Base-by-base conservation (phyloP, 805 yeast species). In the Tetrapisispora taiwanensis region DNA sequence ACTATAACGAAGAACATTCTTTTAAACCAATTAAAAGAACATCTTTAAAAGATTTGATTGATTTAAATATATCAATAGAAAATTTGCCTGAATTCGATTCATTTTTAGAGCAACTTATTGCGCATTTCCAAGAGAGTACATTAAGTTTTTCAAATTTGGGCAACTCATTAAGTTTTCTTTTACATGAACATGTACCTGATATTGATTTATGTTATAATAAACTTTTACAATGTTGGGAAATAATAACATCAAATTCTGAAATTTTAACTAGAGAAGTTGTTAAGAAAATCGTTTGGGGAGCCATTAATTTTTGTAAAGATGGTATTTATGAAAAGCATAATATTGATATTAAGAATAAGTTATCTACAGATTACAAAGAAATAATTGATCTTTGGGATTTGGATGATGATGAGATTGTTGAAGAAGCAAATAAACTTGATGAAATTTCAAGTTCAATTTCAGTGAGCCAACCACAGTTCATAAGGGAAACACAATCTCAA, bases 221-320 rank as follows among this genome's bases (percentile, higher is more conserved):
- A 39, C 34, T 61, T 15, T 42, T 55, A 20, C 59, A 58, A 48
- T 57, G 63, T 42, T 61, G 65, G 66, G 57, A 49, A 27, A 43
- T 49, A 6, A 49, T 52, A 1, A 41, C 51, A 3, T 22, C 45
- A 3, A 40, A 51, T 27, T 48, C 62, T 6, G 56, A 52, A 22
- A 12, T 17, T 8, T 26, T 52, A 7, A 48, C 57, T 1, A 51
- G 46, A 34, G 54, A 50, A 36, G 47, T 56, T 8, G 43, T 56
- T 3, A 53, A 54, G 33, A 44, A 42, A 20, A 37, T 58, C 1
- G 35, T 54, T 6, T 48, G 55, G 52, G 46, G 51, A 14, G 37
- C 39, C 8, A 36, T 52, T 4, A 44, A 47, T 34, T 50, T 55
- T 26, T 43, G 46, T 15, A 49, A 51, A 9, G 30, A 45, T 0